Base-by-base conservation (phyloP, 2,329 filamentous ascomycete species). In the Thermothelomyces thermophilus region DNA sequence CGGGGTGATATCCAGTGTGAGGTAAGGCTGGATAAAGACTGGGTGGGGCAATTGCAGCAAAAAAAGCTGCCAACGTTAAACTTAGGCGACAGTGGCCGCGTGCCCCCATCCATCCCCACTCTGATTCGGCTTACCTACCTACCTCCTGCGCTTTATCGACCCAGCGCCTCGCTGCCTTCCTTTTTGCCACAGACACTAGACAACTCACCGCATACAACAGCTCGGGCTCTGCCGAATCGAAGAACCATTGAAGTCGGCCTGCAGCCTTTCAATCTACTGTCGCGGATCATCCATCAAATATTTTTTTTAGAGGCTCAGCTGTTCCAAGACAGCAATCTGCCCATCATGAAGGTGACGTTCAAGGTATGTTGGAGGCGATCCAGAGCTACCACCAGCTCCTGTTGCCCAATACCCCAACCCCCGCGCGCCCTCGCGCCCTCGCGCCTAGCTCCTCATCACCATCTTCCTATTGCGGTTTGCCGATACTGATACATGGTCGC, bases 331-430 rank as follows among this genome's bases (percentile, higher is more conserved):
- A 60, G 56, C 56, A 54, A 24, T 53, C 67, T 62, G 68, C 68
- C 70, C 74, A 77, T 63, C 66, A 84, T 84, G 81, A 84, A 84
- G 79, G 74, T 84, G 65, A 84, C 81, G 56, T 80, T 82, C 68
- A 79, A 80, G 73, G 79, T 82, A 71, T 35, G 54, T 56, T 41
- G 4, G 44, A 33, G 17, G 14, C 36, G 26, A 37, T 16, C 13
- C 33, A 35, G 16, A 16, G 13, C 13, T 16, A 9, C 33, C 33
- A 6, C 13, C 13, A 35, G 8, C 35, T 20, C 35, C 16, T 10
- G 33, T 14, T 35, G 11, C 16, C 35, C 35, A 19, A 37, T 19
- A 5, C n/a, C 19, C 46, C 39, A 17, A 33, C 39, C 8, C 31
- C 42, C n/a, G n/a, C n/a, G n/a, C n/a, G 17, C 34, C 24, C 40